Base-by-base conservation (phyloP, 2,329 filamentous ascomycete species). In the Aspergillus sp. region DNA sequence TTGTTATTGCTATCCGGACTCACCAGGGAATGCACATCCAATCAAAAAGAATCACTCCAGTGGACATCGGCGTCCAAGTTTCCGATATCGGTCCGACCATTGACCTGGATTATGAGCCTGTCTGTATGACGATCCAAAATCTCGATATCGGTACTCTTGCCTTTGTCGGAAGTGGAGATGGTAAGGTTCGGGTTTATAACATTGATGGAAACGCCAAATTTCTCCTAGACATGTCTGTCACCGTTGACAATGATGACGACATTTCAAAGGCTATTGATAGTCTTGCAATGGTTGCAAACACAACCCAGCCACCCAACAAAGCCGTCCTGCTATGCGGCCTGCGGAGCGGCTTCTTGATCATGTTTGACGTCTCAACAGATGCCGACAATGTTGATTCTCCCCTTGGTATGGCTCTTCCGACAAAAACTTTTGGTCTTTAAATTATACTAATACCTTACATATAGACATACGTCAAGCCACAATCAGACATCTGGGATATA, bases 281-380 rank as follows among this genome's bases (percentile, higher is more conserved):
- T 41, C 61, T 75, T 62, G 67, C 66, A 31, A 58, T 67, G 14
- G 60, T 76, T 44, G 58, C 64, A n/a, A 58, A 65, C 53, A 33
- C 58, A 19, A 55, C 59, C 41, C 59, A 55, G 3, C 35, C 54
- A 5, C 55, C 58, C 19, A 52, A 58, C 12, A 64, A 62, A 31
- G 63, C 59, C 45, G 59, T 68, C 60, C 45, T 80, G 12, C 69
- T 81, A 12, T 81, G 78, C 61, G 79, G 79, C 11, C 69, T 81
- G 47, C 75, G 79, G 39, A 76, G 76, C 62, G 79, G 79, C 37
- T 72, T 71, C 51, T 62, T 81, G 44, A 64, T 79, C 17, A 69
- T 73, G 14, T 69, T 77, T 43, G 66, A 71, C 31, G 52, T 79
- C 8, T 58, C 62, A 14, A 57, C 69, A 9, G 56, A 64, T 25